Evolutionary conservation across 495 filamentous ascomycete genomes (phyloP).

Genomic region (Pseudevernia furfuracea): DNA sequence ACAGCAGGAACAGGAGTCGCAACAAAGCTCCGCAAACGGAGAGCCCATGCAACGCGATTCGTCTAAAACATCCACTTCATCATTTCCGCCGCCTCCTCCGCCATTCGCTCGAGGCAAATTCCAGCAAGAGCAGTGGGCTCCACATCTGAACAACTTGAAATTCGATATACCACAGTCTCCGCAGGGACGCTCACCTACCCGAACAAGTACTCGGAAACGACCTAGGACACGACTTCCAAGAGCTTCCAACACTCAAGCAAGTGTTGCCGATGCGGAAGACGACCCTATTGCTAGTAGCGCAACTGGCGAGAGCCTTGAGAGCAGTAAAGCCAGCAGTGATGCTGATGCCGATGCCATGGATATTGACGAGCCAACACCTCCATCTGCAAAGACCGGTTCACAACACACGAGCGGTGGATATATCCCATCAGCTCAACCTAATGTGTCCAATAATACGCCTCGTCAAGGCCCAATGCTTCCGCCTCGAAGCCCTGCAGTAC

Average conservation of each 20-base stretch:
- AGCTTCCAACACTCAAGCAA: conserved; percentile 35
- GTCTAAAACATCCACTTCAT: conserved; percentile 20
- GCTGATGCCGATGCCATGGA: conserved; percentile 40
- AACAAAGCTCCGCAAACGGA: conserved; percentile 9
- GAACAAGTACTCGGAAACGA: conserved; percentile 29
- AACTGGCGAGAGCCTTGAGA: conserved; percentile 16
- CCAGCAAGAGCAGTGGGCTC: conserved; percentile 56
- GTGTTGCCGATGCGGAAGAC: conserved; percentile 37
- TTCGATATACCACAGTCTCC: conserved; percentile 46
- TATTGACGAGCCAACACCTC: conserved; percentile 32
- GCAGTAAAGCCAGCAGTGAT: conserved; percentile 23
- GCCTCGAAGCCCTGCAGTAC: conserved; percentile 20
- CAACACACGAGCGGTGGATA: neutral
- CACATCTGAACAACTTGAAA: conserved; percentile 54
- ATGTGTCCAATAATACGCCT: conserved; percentile 4
- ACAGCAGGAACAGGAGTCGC: conserved; percentile 16
- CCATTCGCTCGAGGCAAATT: conserved; percentile 45
- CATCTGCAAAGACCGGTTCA: conserved; percentile 6
- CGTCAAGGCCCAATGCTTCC: conserved; percentile 19
- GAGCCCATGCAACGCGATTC: conserved; percentile 15
- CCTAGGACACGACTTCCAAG: conserved; percentile 35
- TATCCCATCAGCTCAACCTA: neutral
- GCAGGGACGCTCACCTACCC: conserved; percentile 30
- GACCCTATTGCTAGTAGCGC: conserved; percentile 14
- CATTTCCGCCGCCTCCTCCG: conserved; percentile 26